Percentiles rank a stretch among this genome's conserved stretches.
phyloP scores from a whole-genome alignment of 2,329 filamentous ascomycete species.

The Stemphylium lycopersici region DNA sequence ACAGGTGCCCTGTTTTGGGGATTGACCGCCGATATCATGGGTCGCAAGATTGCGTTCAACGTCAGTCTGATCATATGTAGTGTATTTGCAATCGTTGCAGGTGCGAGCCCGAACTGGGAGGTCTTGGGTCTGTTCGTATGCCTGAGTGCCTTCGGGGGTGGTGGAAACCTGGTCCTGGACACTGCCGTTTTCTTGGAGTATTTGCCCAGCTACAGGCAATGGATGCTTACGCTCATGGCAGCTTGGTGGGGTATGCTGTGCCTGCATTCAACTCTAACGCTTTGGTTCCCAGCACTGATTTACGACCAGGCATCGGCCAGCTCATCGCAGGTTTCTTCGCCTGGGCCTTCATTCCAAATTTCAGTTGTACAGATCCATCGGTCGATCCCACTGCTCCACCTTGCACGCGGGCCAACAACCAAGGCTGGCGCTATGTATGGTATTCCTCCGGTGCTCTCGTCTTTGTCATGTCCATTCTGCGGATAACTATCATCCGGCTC shows the following conservation, averaged over 20 bases:
- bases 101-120: constrained; percentile 70
- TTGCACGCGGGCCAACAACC: constrained; percentile 60
- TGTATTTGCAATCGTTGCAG: constrained; percentile 67
- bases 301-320: constrained; percentile 53
- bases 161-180: constrained; percentile 68
- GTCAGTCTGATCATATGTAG: constrained; percentile 68
- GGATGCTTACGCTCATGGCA: constrained; percentile 68
- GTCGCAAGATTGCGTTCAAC: constrained; percentile 72
- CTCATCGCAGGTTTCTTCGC: constrained; percentile 60
- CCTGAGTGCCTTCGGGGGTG: constrained; percentile 67
- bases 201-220: constrained; percentile 64
- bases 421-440: constrained; percentile 65
- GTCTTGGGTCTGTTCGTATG: constrained; percentile 68
- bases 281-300: background rate
- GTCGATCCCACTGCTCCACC: constrained; percentile 46
- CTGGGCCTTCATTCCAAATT: constrained; percentile 61
- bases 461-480: constrained; percentile 59
- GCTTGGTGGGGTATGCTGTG: constrained; percentile 57
- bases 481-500: constrained; percentile 61
- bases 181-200: constrained; percentile 66
- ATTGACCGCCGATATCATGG: constrained; percentile 69
- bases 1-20: constrained; percentile 72
- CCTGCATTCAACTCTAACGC: background rate
- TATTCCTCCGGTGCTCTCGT: constrained; percentile 61
- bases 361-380: constrained; percentile 51